Evolutionary conservation across 106 monocot genomes (phyloP), one percentile per base, ranked within the genome.

Genomic region (Acorus gramineus): DNA sequence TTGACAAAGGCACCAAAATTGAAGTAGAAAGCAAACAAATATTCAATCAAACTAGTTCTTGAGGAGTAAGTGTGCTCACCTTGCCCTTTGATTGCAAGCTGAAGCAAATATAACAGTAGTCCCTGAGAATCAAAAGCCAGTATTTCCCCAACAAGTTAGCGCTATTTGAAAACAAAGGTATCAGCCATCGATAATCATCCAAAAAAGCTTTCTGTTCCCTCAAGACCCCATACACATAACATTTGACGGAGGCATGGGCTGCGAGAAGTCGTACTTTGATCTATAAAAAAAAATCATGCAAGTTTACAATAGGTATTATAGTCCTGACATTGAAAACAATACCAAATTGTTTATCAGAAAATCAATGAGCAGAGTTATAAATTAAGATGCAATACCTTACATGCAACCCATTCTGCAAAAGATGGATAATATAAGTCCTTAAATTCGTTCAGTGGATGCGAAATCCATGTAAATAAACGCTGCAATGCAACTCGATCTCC

Each of bases 321-420:
- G 28, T 28, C 28, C 28, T 28, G 28, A 28, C 0, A 28, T 28
- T 28, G 28, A 28, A 28, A 28, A 28, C 28, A 28, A 28, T 28
- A 28, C 28, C 28, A 28, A 28, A 28, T 28, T 28, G 28, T 28
- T 28, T 28, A 75, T 14, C 44, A 57, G 44, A 4, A 52, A 28
- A 28, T 28, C 52, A 70, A 61, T 13, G 14, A 7, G 28, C 50
- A 13, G 28, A 52, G 14, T 14, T 11, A n/a, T 11, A 28, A 12
- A 5, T 6, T 13, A 5, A 7, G 4, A 59, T 14, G 13, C 7
- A 4, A 57, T 85, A 96, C 96, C 96, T 98, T 85, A 74, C 91
- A 92, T 60, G 85, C 85, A 67, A 92, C 87, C 96, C 96, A 98
- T 75, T 98, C 96, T 61, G 96, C 88, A 76, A 98, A 98, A 60